Conservation (phyloP, 2,329 filamentous ascomycete genomes). For the Cyphellophora attinorum region DNA sequence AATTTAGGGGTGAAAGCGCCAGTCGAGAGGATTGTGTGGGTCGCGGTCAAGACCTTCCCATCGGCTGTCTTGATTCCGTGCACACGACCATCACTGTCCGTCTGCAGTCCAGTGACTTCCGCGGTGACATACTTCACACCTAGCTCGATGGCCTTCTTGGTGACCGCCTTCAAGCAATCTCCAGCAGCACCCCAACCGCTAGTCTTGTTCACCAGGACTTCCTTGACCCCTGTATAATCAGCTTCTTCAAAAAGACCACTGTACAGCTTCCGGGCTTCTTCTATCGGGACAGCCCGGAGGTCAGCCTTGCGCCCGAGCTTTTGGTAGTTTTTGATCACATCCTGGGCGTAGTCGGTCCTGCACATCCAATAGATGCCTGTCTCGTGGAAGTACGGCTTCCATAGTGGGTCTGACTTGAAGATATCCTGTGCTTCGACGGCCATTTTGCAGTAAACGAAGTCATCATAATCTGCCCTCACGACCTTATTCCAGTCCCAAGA, state of each 20-base stretch:
- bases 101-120: conserved; percentile 39
- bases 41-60: conserved; percentile 20
- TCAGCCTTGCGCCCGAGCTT: conserved; percentile 39
- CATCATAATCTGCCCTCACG: conserved; percentile 19
- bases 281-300: conserved; percentile 36
- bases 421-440: conserved; percentile 23
- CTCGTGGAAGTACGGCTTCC: conserved; percentile 40
- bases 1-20: conserved; percentile 26
- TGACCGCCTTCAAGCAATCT: conserved; percentile 47
- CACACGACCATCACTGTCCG: conserved; percentile 36
- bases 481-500: conserved; percentile 21
- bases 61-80: conserved; percentile 20
- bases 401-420: conserved; percentile 25
- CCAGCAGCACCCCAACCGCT: conserved; percentile 57
- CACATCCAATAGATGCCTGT: conserved; percentile 43
- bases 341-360: conserved; percentile 36
- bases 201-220: conserved; percentile 51
- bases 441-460: conserved; percentile 21
- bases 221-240: conserved; percentile 49
- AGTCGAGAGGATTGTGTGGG: conserved; percentile 21
- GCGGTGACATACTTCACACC: conserved; percentile 52
- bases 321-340: conserved; percentile 41
- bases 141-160: conserved; percentile 40
- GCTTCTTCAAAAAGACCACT: conserved; percentile 51
- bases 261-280: conserved; percentile 46